Base-by-base conservation (phyloP, 768 basidiomycete genomes). In the Russula foetens region DNA sequence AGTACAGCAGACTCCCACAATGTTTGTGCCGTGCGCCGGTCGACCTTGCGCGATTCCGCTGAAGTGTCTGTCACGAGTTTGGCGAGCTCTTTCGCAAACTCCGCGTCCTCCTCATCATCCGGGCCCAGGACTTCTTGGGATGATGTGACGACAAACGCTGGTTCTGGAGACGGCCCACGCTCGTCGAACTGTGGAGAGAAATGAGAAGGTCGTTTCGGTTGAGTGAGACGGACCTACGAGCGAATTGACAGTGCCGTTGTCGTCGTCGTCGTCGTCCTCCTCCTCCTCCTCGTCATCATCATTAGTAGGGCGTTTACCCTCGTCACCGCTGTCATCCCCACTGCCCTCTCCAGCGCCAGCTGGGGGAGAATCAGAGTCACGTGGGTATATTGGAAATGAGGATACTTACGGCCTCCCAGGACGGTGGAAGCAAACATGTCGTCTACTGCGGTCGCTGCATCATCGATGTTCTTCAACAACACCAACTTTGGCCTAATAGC, bases 51-150 rank as follows among this genome's bases (percentile, higher is more conserved):
- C 3, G 87, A 82, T 66, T 97, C 92, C 0, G 81, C 74, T 19
- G 92, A 90, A 17, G 84, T 86, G 67, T 96, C 92, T 0, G 90
- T 92, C 50, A 98, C 85, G 76, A 99, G 85, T 75, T 90, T 98
- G 3, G 96, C 93, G 21, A 99, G 81, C 71, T 98, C 97, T 71
- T 92, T 92, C 9, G 88, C 90, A 68, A 99, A 99, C 35, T 95
- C 96, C 2, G 85, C 89, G 49, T 96, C 90, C 21, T 89, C 92
- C 69, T 95, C 93, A 65, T 92, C 87, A 9, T 88, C 84, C 1
- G 91, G 89, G 7, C 92, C 92, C 43, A 91, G 76, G 58, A 79
- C 77, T 68, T 94, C 92, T 66, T 87, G 83, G 14, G 79, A 73
- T 29, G 85, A 84, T 35, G 86, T 80, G 45, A 93, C 78, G 12